phyloP scores from a whole-genome alignment of 169 alveolate species.

The Pseudocohnilembus persalinus region DNA sequence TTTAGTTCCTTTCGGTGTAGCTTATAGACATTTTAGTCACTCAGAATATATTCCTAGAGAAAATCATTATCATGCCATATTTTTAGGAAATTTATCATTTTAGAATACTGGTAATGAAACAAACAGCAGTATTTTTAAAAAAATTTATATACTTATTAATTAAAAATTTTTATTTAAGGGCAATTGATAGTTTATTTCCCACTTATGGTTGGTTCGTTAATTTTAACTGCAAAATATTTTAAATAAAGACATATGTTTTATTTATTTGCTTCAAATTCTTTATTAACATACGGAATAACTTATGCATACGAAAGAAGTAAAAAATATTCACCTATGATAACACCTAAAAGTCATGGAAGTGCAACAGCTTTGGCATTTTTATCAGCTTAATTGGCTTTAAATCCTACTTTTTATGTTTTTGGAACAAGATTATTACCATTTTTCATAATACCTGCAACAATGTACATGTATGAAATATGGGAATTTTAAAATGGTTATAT shows the following conservation, averaged over 20 bases:
- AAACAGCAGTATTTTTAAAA: neutral
- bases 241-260: conserved; percentile 23
- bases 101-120: conserved; percentile 12
- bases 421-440: conserved; percentile 28
- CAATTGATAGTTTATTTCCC: conserved; percentile 42
- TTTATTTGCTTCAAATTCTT: conserved; percentile 22
- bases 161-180: conserved; percentile 21
- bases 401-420: conserved; percentile 23
- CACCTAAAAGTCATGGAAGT: conserved; percentile 42
- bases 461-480: conserved; percentile 34
- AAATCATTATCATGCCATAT: conserved; percentile 32
- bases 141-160: neutral
- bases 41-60: conserved; percentile 48
- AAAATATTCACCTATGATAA: conserved; percentile 18
- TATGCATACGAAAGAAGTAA: conserved; percentile 32
- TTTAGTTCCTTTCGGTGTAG: conserved; percentile 18
- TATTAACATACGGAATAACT: conserved; percentile 27
- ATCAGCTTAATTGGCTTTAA: conserved; percentile 20
- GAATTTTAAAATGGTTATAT: conserved; percentile 40
- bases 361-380: conserved; percentile 41
- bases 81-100: conserved; percentile 24
- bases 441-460: conserved; percentile 30
- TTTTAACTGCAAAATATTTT: conserved; percentile 17
- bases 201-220: conserved; percentile 26
- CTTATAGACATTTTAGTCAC: conserved; percentile 30